These are phyloP conservation scores for Phytophthora sp. DNA, from an alignment of 352 stramenopile species.

Conservation along the genomic window DNA sequence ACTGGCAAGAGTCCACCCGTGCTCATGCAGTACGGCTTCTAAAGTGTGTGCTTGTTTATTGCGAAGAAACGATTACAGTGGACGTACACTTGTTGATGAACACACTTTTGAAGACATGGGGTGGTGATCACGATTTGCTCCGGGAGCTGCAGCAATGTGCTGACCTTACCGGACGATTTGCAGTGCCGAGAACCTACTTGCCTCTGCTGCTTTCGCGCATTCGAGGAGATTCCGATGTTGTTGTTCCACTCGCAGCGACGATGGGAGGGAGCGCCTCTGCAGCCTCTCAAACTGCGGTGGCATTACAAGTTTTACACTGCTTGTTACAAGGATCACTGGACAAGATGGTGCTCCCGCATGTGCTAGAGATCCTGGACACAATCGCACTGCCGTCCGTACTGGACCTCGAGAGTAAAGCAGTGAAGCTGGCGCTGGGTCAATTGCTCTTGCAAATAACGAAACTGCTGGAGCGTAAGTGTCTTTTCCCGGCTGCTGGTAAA, in stretches of 20 bases:
- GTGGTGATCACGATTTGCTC: slow-evolving; percentile 36
- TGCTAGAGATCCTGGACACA: slow-evolving; percentile 59
- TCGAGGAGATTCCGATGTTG: slow-evolving; percentile 55
- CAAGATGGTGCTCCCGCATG: slow-evolving; percentile 60
- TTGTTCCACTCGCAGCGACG: slow-evolving; percentile 23
- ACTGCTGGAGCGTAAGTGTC: slow-evolving; percentile 56
- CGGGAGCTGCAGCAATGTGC: slow-evolving; percentile 42
- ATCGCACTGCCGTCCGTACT: slow-evolving; percentile 46
- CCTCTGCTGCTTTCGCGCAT: slow-evolving; percentile 66
- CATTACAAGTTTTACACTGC: slow-evolving; percentile 57
- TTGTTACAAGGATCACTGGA: slow-evolving; percentile 68
- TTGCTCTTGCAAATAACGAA: slow-evolving; percentile 43
- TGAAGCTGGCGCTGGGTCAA: slow-evolving; percentile 42
- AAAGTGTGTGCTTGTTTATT: slow-evolving; percentile 91
- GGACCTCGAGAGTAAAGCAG: slow-evolving; percentile 46
- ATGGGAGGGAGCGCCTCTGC: slow-evolving; percentile 25
- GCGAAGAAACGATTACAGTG: slow-evolving; percentile 94
- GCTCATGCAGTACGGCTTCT: slow-evolving; percentile 88
- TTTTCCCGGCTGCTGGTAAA: neutral
- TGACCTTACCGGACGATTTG: slow-evolving; percentile 68
- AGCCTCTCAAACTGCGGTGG: slow-evolving; percentile 28
- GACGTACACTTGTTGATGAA: slow-evolving; percentile 82
- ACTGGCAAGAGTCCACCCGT: slow-evolving; percentile 90
- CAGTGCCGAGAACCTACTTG: slow-evolving; percentile 70
- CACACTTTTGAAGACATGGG: slow-evolving; percentile 67